These are phyloP conservation scores for Pseudozyma hubeiensis DNA, from an alignment of 1,284 basidiomycete species.

Conservation along the genomic window DNA sequence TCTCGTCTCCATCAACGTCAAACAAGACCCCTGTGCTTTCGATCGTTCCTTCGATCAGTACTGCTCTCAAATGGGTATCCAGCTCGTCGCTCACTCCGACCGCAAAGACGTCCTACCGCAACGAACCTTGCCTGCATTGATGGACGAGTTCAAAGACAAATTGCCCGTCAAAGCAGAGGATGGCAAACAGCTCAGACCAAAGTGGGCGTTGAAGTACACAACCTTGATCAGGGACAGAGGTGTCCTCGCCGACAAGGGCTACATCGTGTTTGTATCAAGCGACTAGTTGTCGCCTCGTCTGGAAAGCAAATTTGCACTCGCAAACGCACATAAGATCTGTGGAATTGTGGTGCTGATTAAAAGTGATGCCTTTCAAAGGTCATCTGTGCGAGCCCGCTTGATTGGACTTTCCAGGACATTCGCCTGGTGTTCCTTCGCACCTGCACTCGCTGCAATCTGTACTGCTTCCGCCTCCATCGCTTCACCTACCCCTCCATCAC, in stretches of 20 bases:
- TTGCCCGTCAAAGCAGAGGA: constrained; percentile 34
- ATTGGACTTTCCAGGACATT: constrained; percentile 33
- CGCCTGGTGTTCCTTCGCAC: neutral
- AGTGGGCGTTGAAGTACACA: constrained; percentile 61
- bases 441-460: constrained; percentile 4
- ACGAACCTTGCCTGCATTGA: constrained; percentile 46
- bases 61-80: constrained; percentile 50
- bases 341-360: neutral
- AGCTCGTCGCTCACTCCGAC: constrained; percentile 53
- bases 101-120: constrained; percentile 51
- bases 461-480: neutral
- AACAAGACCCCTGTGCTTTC: constrained; percentile 50
- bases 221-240: constrained; percentile 59
- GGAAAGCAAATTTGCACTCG: too few species aligned
- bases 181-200: constrained; percentile 23
- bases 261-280: constrained; percentile 31
- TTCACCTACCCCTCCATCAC: constrained; percentile 1
- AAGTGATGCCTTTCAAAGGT: constrained; percentile 4
- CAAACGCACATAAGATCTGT: too few species aligned
- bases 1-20: constrained; percentile 55
- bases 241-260: constrained; percentile 59
- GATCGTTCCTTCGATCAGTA: constrained; percentile 48
- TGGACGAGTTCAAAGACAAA: constrained; percentile 51
- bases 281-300: constrained; percentile 1
- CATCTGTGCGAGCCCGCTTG: constrained; percentile 44